Percentiles rank a stretch among this genome's conserved stretches.
Evolutionary conservation across 75 land plant species (phyloP).

Genomic region (Pinus tabuliformis): DNA sequence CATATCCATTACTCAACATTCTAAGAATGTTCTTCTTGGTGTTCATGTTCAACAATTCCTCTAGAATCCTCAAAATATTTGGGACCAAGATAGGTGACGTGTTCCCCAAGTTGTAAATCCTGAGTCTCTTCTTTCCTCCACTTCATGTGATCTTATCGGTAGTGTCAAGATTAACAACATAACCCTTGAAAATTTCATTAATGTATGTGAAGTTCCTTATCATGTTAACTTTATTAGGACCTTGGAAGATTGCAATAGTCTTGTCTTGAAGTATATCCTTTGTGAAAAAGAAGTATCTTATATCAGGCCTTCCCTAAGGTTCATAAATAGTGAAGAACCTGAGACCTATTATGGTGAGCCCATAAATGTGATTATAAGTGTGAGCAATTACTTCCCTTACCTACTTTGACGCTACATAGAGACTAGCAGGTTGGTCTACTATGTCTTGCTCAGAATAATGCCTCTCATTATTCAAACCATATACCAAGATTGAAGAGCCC

Average conservation of each 20-base stretch:
- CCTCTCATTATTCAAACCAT: conserved; percentile 64
- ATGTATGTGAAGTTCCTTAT: conserved; percentile 59
- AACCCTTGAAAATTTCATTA: conserved; percentile 57
- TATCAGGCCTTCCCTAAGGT: conserved; percentile 66
- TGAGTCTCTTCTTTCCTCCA: conserved; percentile 53
- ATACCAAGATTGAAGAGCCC: conserved; percentile 80
- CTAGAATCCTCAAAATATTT: conserved; percentile 44
- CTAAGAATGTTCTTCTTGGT: conserved; percentile 45
- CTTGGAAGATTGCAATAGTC: conserved; percentile 39
- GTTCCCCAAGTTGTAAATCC: conserved; percentile 61
- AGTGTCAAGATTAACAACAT: conserved; percentile 52
- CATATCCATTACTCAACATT: conserved; percentile 70
- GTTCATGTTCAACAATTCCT: conserved; percentile 38
- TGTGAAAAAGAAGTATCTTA: conserved; percentile 69
- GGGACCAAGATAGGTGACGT: conserved; percentile 56
- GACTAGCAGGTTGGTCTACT: conserved; percentile 79
- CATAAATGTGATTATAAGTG: conserved; percentile 67
- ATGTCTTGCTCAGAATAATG: conserved; percentile 74
- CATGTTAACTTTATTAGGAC: conserved; percentile 25
- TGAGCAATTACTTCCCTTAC: conserved; percentile 78
- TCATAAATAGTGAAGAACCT: conserved; percentile 66
- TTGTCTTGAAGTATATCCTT: conserved; percentile 45
- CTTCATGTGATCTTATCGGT: conserved; percentile 57
- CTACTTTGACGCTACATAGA: conserved; percentile 89
- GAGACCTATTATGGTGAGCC: conserved; percentile 56